These are phyloP conservation scores for Podaxis sp. DNA, from an alignment of 768 basidiomycete genomes.

Conservation along the genomic window DNA sequence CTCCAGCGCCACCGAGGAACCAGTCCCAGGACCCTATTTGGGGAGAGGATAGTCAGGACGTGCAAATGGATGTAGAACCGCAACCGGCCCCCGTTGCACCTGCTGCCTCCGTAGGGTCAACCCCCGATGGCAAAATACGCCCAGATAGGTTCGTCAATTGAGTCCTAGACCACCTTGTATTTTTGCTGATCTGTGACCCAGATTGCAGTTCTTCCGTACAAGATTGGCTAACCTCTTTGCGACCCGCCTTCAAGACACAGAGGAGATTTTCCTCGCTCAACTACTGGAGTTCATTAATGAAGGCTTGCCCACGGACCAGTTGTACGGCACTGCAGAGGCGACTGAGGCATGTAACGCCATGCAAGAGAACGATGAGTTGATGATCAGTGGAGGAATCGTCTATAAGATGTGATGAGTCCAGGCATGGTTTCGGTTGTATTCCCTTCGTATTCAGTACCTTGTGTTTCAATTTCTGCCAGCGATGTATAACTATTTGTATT, in stretches of 20 bases:
- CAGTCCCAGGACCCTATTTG: constrained; percentile 58
- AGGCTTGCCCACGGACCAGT: constrained; percentile 60
- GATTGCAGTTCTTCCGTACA: constrained; percentile 78
- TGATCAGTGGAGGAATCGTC: constrained; percentile 84
- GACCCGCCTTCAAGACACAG: constrained; percentile 68
- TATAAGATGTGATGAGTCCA: constrained; percentile 66
- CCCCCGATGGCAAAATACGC: constrained; percentile 42
- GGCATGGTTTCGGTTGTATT: not conserved
- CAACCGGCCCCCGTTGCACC: constrained; percentile 29
- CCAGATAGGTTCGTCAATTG: constrained; percentile 56
- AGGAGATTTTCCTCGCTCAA: constrained; percentile 69
- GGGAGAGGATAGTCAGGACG: constrained; percentile 68
- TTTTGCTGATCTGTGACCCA: constrained; percentile 28
- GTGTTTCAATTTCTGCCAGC: not conserved
- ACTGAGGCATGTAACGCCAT: constrained; percentile 70
- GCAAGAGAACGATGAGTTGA: constrained; percentile 79
- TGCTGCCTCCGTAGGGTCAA: constrained; percentile 22
- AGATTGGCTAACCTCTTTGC: constrained; percentile 74
- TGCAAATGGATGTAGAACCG: constrained; percentile 56
- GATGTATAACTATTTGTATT: constrained; percentile 1
- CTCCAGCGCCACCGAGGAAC: constrained; percentile 26
- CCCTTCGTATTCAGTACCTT: not conserved
- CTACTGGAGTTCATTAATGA: constrained; percentile 77
- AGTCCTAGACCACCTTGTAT: constrained; percentile 6
- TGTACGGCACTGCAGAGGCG: constrained; percentile 86